phyloP scores from a whole-genome alignment of 345 rosid genomes.

The Euclidium syriacum region DNA sequence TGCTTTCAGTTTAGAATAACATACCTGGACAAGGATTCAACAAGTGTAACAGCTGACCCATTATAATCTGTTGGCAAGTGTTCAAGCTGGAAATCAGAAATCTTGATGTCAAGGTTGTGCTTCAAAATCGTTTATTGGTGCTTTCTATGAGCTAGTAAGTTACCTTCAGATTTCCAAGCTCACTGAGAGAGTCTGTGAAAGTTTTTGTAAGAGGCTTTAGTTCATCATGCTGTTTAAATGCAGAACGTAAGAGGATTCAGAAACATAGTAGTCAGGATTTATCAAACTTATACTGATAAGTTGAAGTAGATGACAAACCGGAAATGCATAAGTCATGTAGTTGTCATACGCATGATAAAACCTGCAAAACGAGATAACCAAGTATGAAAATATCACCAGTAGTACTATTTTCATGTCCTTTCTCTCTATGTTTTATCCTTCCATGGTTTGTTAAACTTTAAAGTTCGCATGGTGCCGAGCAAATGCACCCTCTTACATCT shows the following conservation, averaged over 20 bases:
- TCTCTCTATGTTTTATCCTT: background rate
- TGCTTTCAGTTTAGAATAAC: conserved; percentile 1
- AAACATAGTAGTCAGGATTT: background rate
- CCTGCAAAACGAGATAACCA: conserved; percentile 41
- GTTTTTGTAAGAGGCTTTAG: conserved; percentile 77
- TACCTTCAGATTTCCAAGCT: conserved; percentile 96
- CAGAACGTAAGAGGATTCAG: conserved; percentile 14
- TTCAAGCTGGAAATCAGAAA: conserved; percentile 63
- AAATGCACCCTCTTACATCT: background rate
- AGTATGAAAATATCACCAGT: background rate
- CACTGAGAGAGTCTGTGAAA: conserved; percentile 87
- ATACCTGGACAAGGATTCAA: conserved; percentile 91
- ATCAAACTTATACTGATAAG: background rate
- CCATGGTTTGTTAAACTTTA: background rate
- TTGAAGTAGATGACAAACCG: conserved; percentile 47
- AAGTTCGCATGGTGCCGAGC: too few species aligned
- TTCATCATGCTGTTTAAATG: conserved; percentile 76
- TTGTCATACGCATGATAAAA: conserved; percentile 93
- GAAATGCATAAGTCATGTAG: conserved; percentile 84
- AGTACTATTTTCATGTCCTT: background rate
- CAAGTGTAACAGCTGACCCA: conserved; percentile 86
- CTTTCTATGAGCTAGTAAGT: conserved; percentile 8
- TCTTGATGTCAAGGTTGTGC: conserved; percentile 16
- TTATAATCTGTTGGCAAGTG: conserved; percentile 77
- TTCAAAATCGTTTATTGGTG: background rate